A percentile compares a stretch with the other conserved stretches of the same genome.
Conservation (phyloP, 805 yeast species). For the Kodamaea neixiangensis region DNA sequence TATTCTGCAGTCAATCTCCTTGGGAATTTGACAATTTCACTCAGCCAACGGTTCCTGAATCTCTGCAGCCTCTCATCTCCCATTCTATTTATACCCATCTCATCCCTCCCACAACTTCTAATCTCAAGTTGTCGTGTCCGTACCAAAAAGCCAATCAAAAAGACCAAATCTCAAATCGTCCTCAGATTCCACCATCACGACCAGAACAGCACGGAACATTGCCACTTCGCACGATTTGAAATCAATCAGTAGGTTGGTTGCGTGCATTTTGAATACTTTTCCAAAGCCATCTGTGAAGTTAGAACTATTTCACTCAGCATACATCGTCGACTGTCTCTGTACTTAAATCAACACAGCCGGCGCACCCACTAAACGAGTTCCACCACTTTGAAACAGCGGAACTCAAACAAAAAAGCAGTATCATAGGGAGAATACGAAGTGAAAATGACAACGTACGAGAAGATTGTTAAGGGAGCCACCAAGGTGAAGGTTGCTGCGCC, state of each 20-base stretch:
- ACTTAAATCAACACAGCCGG: not conserved
- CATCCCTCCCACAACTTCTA: not conserved
- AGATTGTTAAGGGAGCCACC: conserved; percentile 65
- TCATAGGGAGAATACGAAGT: not conserved
- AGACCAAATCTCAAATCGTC: not conserved
- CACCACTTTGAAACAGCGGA: not conserved
- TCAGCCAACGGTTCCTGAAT: too few relatives aligned
- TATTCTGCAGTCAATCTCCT: too few relatives aligned
- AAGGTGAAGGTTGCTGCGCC: conserved; percentile 87
- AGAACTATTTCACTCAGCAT: not conserved
- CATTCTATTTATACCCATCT: not conserved
- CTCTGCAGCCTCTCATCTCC: not conserved
- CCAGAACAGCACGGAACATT: not conserved
- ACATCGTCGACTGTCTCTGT: not conserved
- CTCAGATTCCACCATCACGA: not conserved
- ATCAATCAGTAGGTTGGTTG: not conserved
- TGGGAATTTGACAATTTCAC: too few relatives aligned
- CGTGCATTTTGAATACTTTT: not conserved
- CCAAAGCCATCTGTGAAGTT: not conserved
- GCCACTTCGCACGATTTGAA: not conserved
- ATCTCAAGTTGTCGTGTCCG: not conserved
- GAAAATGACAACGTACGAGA: conserved; percentile 64
- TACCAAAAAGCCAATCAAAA: not conserved
- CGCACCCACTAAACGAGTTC: not conserved
- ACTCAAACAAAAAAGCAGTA: not conserved